Percentiles rank a stretch among this genome's conserved stretches.
Evolutionary conservation across 1,284 basidiomycete species (phyloP).

Genomic region (Chondrostereum purpureum): DNA sequence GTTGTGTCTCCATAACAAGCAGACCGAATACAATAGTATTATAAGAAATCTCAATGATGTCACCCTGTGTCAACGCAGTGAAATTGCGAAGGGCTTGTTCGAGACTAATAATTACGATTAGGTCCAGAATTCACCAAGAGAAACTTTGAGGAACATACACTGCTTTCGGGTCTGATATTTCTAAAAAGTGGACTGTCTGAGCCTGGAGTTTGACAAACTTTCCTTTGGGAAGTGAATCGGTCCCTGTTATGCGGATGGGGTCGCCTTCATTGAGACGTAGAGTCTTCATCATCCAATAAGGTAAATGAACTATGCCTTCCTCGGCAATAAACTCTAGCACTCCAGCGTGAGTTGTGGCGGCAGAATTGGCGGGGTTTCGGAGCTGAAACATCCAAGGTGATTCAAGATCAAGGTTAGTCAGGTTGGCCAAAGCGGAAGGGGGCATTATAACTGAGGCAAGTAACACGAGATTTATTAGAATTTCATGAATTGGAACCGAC

Average conservation of each 20-base stretch:
- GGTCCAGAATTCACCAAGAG: conserved; percentile 1
- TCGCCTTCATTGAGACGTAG: conserved; percentile 91
- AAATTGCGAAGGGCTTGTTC: conserved; percentile 95
- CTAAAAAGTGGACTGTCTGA: conserved; percentile 91
- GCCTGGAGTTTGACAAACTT: conserved; percentile 97
- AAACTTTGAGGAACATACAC: conserved; percentile 57
- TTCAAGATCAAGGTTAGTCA: conserved; percentile 87
- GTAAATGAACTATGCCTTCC: conserved; percentile 92
- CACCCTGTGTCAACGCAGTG: conserved; percentile 83
- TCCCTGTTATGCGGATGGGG: conserved; percentile 86
- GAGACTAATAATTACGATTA: conserved; percentile 46
- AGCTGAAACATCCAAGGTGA: conserved; percentile 96
- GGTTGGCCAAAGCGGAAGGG: conserved; percentile 84
- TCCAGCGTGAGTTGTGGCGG: conserved; percentile 90
- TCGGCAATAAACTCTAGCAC: conserved; percentile 99
- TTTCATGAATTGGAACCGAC: conserved; percentile 10
- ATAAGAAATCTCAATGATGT: conserved; percentile 89
- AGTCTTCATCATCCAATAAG: conserved; percentile 99
- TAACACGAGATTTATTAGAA: conserved; percentile 10
- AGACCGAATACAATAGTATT: conserved; percentile 93
- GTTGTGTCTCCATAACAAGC: conserved; percentile 90
- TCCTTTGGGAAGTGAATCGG: conserved; percentile 86
- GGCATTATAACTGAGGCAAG: conserved; percentile 98
- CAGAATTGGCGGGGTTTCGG: conserved; percentile 82
- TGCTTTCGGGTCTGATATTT: conserved; percentile 93